Percentiles rank a stretch among this genome's conserved stretches.
Evolutionary conservation across 768 basidiomycete species (phyloP).

Genomic region (Rhizopogon vinicolor): DNA sequence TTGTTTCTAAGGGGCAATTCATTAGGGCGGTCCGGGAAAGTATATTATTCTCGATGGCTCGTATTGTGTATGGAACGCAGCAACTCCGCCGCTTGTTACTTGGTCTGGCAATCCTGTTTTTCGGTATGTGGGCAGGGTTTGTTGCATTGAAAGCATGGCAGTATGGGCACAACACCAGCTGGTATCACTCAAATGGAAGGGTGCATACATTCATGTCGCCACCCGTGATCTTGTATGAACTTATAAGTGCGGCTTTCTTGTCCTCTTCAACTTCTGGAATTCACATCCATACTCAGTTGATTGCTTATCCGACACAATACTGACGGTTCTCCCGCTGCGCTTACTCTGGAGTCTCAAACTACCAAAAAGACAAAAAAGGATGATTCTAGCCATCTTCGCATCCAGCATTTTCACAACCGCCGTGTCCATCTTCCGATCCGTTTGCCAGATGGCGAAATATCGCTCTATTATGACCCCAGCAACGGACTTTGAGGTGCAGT

Average conservation of each 20-base stretch:
- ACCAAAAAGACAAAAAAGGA: slow-evolving; percentile 2
- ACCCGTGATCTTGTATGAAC: not conserved
- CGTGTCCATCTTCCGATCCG: not conserved
- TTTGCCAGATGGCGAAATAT: not conserved
- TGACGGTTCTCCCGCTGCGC: not conserved
- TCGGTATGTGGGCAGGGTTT: slow-evolving; percentile 2
- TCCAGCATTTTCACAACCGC: not conserved
- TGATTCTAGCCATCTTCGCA: slow-evolving; percentile 2
- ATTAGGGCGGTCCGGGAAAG: slow-evolving; percentile 18
- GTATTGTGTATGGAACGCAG: slow-evolving; percentile 10
- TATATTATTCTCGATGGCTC: slow-evolving; percentile 14
- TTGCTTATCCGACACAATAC: not conserved
- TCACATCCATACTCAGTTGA: not conserved
- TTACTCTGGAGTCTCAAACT: slow-evolving; percentile 5
- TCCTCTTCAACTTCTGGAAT: not conserved
- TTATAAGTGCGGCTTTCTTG: not conserved
- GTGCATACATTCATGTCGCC: not conserved
- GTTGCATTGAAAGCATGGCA: slow-evolving; percentile 1
- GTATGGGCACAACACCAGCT: not conserved
- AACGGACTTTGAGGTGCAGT: slow-evolving; percentile 1
- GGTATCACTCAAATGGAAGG: not conserved
- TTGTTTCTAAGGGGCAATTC: not conserved
- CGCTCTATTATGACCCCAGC: not conserved
- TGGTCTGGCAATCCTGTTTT: slow-evolving; percentile 6
- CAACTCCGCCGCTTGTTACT: slow-evolving; percentile 7